Percentiles rank a stretch among this genome's conserved stretches.
These are phyloP conservation scores for Geotrichum europaeum DNA, from an alignment of 1,139 yeast species.

Conservation along the genomic window DNA sequence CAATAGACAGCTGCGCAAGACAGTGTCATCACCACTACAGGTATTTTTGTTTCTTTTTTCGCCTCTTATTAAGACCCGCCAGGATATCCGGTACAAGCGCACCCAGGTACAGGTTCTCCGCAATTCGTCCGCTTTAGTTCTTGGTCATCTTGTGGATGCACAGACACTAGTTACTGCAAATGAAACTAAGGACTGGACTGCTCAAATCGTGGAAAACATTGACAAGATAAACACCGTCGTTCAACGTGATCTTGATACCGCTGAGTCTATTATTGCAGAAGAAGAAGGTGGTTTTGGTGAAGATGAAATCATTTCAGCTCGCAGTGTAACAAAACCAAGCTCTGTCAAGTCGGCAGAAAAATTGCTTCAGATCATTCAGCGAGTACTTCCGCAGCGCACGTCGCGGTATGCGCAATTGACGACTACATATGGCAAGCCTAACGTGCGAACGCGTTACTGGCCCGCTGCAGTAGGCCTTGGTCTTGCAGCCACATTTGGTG, in stretches of 20 bases:
- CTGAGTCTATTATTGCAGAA: not conserved
- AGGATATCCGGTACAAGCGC: conserved; percentile 5
- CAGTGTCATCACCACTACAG: conserved; percentile 7
- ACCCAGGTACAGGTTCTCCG: conserved; percentile 13
- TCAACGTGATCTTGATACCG: not conserved
- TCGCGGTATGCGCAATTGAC: not conserved
- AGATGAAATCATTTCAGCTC: not conserved
- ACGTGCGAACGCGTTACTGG: conserved; percentile 58
- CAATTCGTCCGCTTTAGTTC: conserved; percentile 19
- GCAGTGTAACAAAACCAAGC: not conserved
- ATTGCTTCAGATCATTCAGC: conserved; percentile 2
- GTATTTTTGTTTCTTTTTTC: conserved; percentile 13
- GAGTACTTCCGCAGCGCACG: conserved; percentile 2
- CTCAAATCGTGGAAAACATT: not conserved
- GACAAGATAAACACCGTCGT: not conserved
- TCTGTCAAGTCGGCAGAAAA: not conserved
- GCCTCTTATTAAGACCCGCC: conserved; percentile 11
- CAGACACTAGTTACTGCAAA: not conserved
- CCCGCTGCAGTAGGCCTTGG: conserved; percentile 39
- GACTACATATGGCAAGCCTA: conserved; percentile 41
- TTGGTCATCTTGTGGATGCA: conserved; percentile 12
- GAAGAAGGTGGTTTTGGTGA: not conserved
- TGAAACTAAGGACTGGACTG: not conserved
- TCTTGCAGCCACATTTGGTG: conserved; percentile 25
- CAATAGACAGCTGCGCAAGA: not conserved